phyloP scores from a whole-genome alignment of 345 rosid genomes.

The Pistacia atlantica region DNA sequence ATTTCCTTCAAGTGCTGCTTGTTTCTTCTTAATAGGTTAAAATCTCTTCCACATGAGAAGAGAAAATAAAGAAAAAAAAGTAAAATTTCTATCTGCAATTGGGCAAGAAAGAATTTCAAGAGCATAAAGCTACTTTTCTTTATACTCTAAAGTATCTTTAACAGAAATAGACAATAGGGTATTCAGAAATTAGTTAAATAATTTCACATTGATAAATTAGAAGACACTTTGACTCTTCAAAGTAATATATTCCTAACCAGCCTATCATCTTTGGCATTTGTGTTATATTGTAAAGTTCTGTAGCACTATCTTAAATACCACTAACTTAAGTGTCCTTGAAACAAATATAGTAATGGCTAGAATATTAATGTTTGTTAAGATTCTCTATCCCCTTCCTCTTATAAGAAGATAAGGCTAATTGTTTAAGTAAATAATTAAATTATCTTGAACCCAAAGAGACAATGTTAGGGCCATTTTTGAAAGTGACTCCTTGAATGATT shows the following conservation, averaged over 20 bases:
- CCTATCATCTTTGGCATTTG: background rate
- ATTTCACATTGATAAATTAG: background rate
- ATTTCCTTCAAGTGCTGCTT: background rate
- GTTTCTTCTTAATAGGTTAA: background rate
- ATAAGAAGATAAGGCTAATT: background rate
- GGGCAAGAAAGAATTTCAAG: background rate
- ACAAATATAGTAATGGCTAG: background rate
- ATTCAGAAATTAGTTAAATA: background rate
- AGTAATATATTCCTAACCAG: conserved; percentile 5
- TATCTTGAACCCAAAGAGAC: background rate
- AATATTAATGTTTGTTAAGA: background rate
- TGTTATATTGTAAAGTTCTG: background rate
- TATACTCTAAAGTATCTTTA: background rate
- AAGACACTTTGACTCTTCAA: conserved; percentile 9
- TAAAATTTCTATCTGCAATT: background rate
- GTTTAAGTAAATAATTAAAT: background rate
- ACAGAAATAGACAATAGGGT: background rate
- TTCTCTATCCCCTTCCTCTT: background rate
- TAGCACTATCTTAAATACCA: background rate
- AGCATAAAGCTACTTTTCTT: background rate
- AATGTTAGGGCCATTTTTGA: background rate
- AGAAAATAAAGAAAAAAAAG: background rate
- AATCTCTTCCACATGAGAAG: background rate
- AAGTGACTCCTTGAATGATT: conserved; percentile 12
- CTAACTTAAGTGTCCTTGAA: background rate